Conservation (phyloP, 148 eudicot genomes). For the Vaccinium macrocarpon region DNA sequence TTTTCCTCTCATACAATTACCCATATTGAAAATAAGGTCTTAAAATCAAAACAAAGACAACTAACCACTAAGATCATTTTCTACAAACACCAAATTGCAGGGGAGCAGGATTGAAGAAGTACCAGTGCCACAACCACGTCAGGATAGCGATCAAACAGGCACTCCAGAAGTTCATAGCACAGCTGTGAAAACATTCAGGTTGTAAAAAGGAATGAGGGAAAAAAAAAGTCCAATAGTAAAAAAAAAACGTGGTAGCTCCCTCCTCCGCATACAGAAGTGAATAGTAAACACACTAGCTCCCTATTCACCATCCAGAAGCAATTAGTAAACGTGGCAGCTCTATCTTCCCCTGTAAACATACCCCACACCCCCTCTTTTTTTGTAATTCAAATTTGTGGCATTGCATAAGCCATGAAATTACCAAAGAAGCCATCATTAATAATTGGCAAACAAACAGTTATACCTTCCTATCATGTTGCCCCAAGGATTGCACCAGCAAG, state of each 20-base stretch:
- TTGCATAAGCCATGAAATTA: neutral
- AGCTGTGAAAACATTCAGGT: slow-evolving; percentile 49
- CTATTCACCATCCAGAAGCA: neutral
- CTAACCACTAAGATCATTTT: neutral
- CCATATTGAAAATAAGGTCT: neutral
- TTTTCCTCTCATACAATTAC: neutral
- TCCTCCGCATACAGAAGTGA: neutral
- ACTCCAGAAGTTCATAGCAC: slow-evolving; percentile 80
- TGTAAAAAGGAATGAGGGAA: neutral
- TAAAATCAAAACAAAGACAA: slow-evolving; percentile 3
- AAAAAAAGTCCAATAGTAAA: neutral
- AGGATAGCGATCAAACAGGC: slow-evolving; percentile 57
- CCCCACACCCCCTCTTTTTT: neutral
- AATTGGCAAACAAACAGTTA: neutral
- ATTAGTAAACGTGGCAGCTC: neutral
- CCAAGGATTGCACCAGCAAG: slow-evolving; percentile 75
- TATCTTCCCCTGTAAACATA: neutral
- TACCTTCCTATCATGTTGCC: slow-evolving; percentile 90
- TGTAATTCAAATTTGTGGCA: neutral
- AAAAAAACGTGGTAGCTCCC: neutral
- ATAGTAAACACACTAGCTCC: neutral
- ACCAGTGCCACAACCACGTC: slow-evolving; percentile 52
- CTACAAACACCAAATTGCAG: slow-evolving; percentile 1
- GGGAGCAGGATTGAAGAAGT: slow-evolving; percentile 15
- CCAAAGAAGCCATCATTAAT: neutral